Evolutionary conservation across 768 basidiomycete genomes (phyloP), one percentile per base, ranked within the genome.

Genomic region (Sarcodon sp.): DNA sequence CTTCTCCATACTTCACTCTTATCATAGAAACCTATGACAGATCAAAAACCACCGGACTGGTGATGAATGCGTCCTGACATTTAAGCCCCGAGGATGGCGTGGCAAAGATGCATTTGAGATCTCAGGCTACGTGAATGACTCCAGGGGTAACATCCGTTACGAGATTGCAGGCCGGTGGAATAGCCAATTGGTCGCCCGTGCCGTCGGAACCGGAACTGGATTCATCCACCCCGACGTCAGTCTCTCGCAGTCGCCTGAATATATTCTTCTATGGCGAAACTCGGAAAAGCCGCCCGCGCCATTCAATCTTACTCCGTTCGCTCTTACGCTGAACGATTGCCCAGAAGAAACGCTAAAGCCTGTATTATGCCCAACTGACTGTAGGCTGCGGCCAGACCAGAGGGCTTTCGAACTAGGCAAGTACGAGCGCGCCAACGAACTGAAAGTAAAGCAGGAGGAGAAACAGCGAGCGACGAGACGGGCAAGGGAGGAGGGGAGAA

Each of bases 91-190:
- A 49, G 90, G 91, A 3, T 98, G 93, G 93, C 71, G 90, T 47
- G 90, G 87, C 7, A 86, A 78, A 56, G 86, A 94, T 51, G 90
- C 92, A 0, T 91, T 75, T 57, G 94, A 98, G 64, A 92, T 98
- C 59, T 85, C 83, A 2, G 94, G 93, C 1, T 74, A 77, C 36
- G 91, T 97, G 16, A 64, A 75, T 50, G 82, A 88, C 57, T 61
- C 75, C 1, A 54, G 65, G 0, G 90, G 86, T 8, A 66, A 73
- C 16, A 68, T 81, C 32, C 78, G 73, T 0, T 87, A 93, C 64
- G 90, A 94, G 49, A 90, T 97, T 44, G 92, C 92, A 0, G 93
- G 93, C 4, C 76, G 91, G 2, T 98, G 93, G 94, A 91, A 89
- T 58, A 87, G 86, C 39, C 93, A 97, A 59, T 79, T 98, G 34